Evolutionary conservation across 2,329 filamentous ascomycete genomes (phyloP), one percentile per base, ranked within the genome.

Genomic region (Fusarium fujikuroi): DNA sequence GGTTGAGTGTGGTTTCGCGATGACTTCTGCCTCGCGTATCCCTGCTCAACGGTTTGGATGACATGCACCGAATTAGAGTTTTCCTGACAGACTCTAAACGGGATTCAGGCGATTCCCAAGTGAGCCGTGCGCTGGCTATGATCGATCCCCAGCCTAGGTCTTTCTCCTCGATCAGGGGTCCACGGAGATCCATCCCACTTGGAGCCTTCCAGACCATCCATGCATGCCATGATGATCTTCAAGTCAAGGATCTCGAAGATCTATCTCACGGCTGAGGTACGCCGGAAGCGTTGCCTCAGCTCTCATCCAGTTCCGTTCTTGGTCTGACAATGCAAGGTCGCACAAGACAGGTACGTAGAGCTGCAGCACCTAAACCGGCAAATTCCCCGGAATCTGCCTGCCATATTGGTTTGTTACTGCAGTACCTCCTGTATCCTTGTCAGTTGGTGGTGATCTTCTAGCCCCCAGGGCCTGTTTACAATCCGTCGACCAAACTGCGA

Each of bases 141-240:
- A 40, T 42, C 52, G 36, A 46, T 65, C 52, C 66, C 59, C 9
- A 92, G 80, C 12, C 88, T 87, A 19, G 91, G 81, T 28, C 88
- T 85, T 78, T 84, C 54, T 40, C 61, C 70, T 66, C 67, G 67
- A 49, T 66, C 71, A 66, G 75, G 76, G 49, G 69, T 74, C 66
- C 67, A 72, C 42, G 76, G 75, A 34, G 72, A 78, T 60, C 79
- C 77, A 42, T 82, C 77, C 80, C 80, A 82, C 54, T 79, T 75
- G 47, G 74, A 72, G 18, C 74, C 77, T 10, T 81, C 79, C 65
- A 81, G 47, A 74, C 71, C 79, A 82, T 82, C 70, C 79, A 82
- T 82, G 73, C 79, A 82, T 57, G 47, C 81, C 37, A 81, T 75
- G 65, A 82, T 82, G 67, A 84, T 79, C 72, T 80, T 54, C 34